These are phyloP conservation scores for Corrigiola litoralis DNA, from an alignment of 179 eudicot species.

Conservation along the genomic window DNA sequence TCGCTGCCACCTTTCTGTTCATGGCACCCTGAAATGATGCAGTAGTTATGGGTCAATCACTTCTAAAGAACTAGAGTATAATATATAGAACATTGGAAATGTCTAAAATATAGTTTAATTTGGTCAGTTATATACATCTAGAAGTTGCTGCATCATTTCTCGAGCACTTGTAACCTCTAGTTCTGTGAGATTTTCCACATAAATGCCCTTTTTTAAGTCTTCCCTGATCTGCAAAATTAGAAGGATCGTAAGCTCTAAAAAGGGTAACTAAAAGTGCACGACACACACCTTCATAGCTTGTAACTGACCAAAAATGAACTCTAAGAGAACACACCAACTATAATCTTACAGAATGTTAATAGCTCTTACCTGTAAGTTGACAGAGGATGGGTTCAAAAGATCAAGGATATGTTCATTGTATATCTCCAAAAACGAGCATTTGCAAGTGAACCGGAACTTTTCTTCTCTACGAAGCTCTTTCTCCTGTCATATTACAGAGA, in stretches of 20 bases:
- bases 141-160: constrained; percentile 88
- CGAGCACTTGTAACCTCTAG: constrained; percentile 86
- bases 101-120: background rate
- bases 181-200: constrained; percentile 89
- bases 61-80: background rate
- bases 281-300: too few species aligned
- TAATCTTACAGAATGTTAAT: background rate
- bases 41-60: constrained; percentile 9
- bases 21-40: constrained; percentile 68
- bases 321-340: too few species aligned
- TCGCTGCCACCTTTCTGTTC: constrained; percentile 97
- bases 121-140: constrained; percentile 47
- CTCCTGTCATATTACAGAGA: constrained; percentile 47
- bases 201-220: constrained; percentile 89
- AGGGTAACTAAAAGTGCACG: too few species aligned
- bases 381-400: constrained; percentile 80
- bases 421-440: constrained; percentile 95
- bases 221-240: constrained; percentile 66
- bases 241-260: background rate
- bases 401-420: constrained; percentile 96
- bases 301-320: too few species aligned
- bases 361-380: constrained; percentile 64
- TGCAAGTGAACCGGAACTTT: constrained; percentile 75
- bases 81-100: background rate
- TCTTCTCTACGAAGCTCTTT: constrained; percentile 94